phyloP scores from a whole-genome alignment of 306 rosid species.

The Erythrophleum fordii region DNA sequence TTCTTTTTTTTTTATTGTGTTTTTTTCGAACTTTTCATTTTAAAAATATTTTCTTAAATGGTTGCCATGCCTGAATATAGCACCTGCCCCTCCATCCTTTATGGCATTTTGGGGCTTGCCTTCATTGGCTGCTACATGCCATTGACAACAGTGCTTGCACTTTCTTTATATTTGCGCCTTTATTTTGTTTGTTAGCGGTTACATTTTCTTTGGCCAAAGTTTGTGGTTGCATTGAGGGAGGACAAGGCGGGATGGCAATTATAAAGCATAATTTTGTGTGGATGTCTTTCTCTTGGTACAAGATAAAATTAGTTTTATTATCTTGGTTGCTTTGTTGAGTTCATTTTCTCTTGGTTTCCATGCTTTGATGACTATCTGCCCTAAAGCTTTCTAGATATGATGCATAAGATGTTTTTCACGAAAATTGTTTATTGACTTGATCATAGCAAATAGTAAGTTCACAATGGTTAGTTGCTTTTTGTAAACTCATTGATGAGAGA shows the following conservation, averaged over 20 bases:
- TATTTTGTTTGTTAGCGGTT: too few species aligned
- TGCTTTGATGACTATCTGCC: background rate
- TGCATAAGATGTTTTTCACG: constrained; percentile 10
- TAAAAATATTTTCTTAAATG: background rate
- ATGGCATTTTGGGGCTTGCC: background rate
- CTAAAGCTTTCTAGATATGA: constrained; percentile 5
- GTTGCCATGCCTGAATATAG: background rate
- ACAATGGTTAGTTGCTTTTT: constrained; percentile 24
- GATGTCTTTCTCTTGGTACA: background rate
- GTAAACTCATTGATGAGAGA: constrained; percentile 13
- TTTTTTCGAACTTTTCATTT: background rate
- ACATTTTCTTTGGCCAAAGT: too few species aligned
- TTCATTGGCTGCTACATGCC: background rate
- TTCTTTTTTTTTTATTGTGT: too few species aligned
- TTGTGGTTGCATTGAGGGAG: too few species aligned
- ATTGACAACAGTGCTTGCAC: too few species aligned
- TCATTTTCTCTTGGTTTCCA: background rate
- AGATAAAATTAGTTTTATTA: background rate
- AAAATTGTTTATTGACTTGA: constrained; percentile 27
- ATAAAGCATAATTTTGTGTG: too few species aligned
- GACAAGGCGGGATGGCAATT: too few species aligned
- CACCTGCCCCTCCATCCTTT: background rate
- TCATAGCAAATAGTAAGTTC: background rate
- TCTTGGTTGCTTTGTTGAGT: background rate
- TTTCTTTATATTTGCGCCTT: background rate